Evolutionary conservation across 768 basidiomycete species (phyloP), one percentile per base, ranked within the genome.

Genomic region (Coprinopsis sp.): DNA sequence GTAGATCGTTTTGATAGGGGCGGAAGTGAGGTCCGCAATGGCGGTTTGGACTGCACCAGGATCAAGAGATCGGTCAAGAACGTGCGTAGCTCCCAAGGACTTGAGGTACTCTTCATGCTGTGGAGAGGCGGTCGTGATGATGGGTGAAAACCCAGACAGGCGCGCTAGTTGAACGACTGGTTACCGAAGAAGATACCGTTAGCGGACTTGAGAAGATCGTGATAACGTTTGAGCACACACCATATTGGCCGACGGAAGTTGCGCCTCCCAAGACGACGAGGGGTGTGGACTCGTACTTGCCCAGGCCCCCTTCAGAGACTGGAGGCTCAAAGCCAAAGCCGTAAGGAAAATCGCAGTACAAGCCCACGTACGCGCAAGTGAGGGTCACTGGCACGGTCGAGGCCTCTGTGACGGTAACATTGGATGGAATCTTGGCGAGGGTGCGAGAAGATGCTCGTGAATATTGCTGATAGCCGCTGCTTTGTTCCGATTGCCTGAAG

Each of bases 401-500:
- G 0, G 70, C 76, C 30, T 72, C 54, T 12, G 72, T 71, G 47
- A 65, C 64, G 0, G 62, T 59, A 16, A 74, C 27, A 31, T 64
- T 65, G 14, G 48, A 33, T 1, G 72, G 74, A 8, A 73, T 67
- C 64, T 69, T 74, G 7, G 65, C 56, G 13, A 64, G 54, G 38
- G 64, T 65, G 46, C 64, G 58, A 30, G 62, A 67, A n/a, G 64
- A 60, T 4, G 62, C 60, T 21, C 69, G 56, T 24, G 66, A 56
- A 49, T 68, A 73, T 56, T 70, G 64, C 53, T 76, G 75, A 47
- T 68, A 72, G 8, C 64, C 62, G 64, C 4, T 79, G 33, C 64
- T 64, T 43, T 60, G 51, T 8, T 49, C 19, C 25, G 64, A 62
- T 29, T 67, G 67, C 19, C 54, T 58, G 36, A 59, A 65, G 21